A percentile compares a stretch with the other conserved stretches of the same genome.
Evolutionary conservation across 805 yeast genomes (phyloP).

Genomic region (Kluyveromyces nonfermentans): DNA sequence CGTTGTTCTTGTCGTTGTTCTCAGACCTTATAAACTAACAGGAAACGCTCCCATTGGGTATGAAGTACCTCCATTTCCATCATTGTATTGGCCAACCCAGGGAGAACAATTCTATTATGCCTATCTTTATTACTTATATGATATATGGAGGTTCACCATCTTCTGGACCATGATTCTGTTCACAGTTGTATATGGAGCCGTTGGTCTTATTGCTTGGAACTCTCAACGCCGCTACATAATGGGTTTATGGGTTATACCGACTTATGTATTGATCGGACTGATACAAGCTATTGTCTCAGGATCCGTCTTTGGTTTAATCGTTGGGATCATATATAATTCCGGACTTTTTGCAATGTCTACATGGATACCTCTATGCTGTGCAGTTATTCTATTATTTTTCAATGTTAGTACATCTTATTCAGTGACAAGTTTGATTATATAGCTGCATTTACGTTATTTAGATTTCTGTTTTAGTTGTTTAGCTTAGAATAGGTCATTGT

Average conservation of each 20-base stretch:
- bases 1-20: not conserved
- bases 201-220: conserved; percentile 54
- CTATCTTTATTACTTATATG: conserved; percentile 56
- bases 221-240: conserved; percentile 36
- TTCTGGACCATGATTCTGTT: conserved; percentile 72
- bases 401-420: conserved; percentile 44
- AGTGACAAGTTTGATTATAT: conserved; percentile 16
- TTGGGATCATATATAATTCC: conserved; percentile 67
- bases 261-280: conserved; percentile 47
- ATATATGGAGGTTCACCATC: conserved; percentile 76
- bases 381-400: conserved; percentile 54
- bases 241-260: conserved; percentile 34
- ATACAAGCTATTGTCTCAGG: conserved; percentile 65
- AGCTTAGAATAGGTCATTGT: too few species aligned
- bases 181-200: conserved; percentile 49
- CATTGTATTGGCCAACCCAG: conserved; percentile 61
- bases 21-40: conserved; percentile 34
- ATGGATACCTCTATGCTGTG: conserved; percentile 90
- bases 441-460: not conserved
- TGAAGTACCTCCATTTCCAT: conserved; percentile 68
- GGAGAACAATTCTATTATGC: conserved; percentile 33
- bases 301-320: conserved; percentile 62
- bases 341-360: conserved; percentile 85
- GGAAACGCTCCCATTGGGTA: conserved; percentile 73
- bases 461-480: not conserved